A percentile compares a stretch with the other conserved stretches of the same genome.
These are phyloP conservation scores for Royoungia palumana DNA, from an alignment of 768 basidiomycete genomes.

Conservation along the genomic window DNA sequence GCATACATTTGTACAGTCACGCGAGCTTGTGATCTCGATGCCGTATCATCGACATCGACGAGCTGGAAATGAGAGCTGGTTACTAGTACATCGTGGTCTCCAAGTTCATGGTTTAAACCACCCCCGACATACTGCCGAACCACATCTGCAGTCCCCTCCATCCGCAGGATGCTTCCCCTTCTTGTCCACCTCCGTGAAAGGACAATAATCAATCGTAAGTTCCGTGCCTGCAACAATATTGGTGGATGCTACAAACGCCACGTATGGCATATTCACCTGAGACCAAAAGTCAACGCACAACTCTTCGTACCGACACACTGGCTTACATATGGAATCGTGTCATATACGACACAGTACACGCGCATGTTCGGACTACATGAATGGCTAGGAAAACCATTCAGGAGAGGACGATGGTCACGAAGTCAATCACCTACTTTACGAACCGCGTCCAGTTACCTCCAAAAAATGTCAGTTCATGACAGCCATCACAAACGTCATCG, in stretches of 20 bases:
- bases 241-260: slow-evolving; percentile 52
- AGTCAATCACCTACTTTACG: slow-evolving; percentile 51
- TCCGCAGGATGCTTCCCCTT: slow-evolving; percentile 27
- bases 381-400: slow-evolving; percentile 43
- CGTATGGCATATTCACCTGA: slow-evolving; percentile 58
- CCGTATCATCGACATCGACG: too few species aligned
- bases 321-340: slow-evolving; percentile 53
- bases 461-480: slow-evolving; percentile 4
- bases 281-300: not conserved
- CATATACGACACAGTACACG: slow-evolving; percentile 59
- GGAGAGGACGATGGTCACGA: not conserved
- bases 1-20: too few species aligned
- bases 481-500: not conserved
- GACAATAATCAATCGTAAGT: slow-evolving; percentile 65
- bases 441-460: slow-evolving; percentile 77
- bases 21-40: too few species aligned
- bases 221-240: slow-evolving; percentile 52
- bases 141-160: slow-evolving; percentile 37
- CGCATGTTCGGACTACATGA: slow-evolving; percentile 60
- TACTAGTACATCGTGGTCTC: not conserved
- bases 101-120: slow-evolving; percentile 28
- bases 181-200: slow-evolving; percentile 32
- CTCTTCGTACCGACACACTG: not conserved
- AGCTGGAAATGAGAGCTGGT: too few species aligned
- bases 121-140: slow-evolving; percentile 34